These are phyloP conservation scores for Cercospora berteroae DNA, from an alignment of 2,329 filamentous ascomycete species.

Conservation along the genomic window DNA sequence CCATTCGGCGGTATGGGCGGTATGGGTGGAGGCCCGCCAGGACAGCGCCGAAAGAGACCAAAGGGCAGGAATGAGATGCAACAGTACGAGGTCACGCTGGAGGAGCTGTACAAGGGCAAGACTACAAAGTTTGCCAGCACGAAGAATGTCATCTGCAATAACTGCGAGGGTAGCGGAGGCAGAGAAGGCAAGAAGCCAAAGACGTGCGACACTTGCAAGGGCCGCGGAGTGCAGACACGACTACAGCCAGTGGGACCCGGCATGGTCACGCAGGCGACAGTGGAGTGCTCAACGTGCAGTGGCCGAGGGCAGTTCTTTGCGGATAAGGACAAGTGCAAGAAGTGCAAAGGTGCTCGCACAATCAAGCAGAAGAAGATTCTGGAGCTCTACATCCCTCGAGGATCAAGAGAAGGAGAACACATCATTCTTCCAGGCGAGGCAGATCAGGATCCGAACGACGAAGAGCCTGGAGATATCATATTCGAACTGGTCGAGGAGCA, in stretches of 20 bases:
- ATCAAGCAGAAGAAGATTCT: conserved; percentile 88
- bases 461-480: conserved; percentile 87
- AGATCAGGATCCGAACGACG: conserved; percentile 84
- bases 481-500: conserved; percentile 81
- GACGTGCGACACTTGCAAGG: conserved; percentile 80
- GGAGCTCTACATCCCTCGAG: conserved; percentile 92
- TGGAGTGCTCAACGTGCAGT: conserved; percentile 77
- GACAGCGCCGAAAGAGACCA: conserved; percentile 40
- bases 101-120: conserved; percentile 98
- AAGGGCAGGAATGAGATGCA: conserved; percentile 84
- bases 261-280: conserved; percentile 75
- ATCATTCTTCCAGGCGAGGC: conserved; percentile 92
- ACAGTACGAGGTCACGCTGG: conserved; percentile 83
- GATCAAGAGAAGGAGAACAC: conserved; percentile 74
- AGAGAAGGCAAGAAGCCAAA: conserved; percentile 81
- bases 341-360: conserved; percentile 91
- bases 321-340: conserved; percentile 97
- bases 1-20: conserved; percentile 40
- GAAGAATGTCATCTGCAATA: conserved; percentile 84
- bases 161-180: conserved; percentile 84
- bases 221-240: conserved; percentile 70
- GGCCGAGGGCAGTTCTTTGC: conserved; percentile 85
- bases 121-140: conserved; percentile 95
- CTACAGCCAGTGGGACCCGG: conserved; percentile 83
- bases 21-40: conserved; percentile 19